Evolutionary conservation across 345 rosid species (phyloP), one percentile per base, ranked within the genome.

Genomic region (Limnanthes douglasii): DNA sequence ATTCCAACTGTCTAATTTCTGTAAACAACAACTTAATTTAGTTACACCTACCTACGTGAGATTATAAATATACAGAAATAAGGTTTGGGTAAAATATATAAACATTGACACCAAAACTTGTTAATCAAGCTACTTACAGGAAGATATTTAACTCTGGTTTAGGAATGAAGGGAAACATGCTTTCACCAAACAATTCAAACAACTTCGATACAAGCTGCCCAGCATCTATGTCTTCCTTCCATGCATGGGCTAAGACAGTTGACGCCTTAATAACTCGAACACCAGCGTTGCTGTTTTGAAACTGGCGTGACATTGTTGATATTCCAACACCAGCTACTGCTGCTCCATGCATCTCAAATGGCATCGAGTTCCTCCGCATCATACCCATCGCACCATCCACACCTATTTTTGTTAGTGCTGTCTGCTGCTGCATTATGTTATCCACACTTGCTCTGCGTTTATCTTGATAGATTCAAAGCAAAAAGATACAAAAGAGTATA

Each of bases 381-480:
- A 50, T 60, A 26, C 66, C 75, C 21, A 48, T 32, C 4, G 53
- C 33, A 31, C 58, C 46, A 6, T 60, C 83, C 16, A 58, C 50
- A 9, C 73, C 80, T 38, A 64, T 29, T 54, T 64, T 86, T 61
- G 80, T 86, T 40, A 44, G 47, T 6, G 74, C 83, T 17, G 45
- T n/a, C 13, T 69, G 83, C 54, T 77, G 86, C 54, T 69, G 80
- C 57, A 57, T 55, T 49, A 66, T 48, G 66, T 60, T 69, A 53
- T 77, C 92, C 21, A 57, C 46, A 57, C 70, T 74, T 14, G 73
- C 74, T 64, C 68, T 80, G 22, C 94, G 78, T 74, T 86, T 86
- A 60, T 65, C 96, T 86, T 53, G 44, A 48, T 51, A 34, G 9
- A 29, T 37, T 15, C 4, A 15, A n/a, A 28, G 14, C 32, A 10